phyloP scores from a whole-genome alignment of 176 grass and related monocot species.

The Zoysia pacifica region DNA sequence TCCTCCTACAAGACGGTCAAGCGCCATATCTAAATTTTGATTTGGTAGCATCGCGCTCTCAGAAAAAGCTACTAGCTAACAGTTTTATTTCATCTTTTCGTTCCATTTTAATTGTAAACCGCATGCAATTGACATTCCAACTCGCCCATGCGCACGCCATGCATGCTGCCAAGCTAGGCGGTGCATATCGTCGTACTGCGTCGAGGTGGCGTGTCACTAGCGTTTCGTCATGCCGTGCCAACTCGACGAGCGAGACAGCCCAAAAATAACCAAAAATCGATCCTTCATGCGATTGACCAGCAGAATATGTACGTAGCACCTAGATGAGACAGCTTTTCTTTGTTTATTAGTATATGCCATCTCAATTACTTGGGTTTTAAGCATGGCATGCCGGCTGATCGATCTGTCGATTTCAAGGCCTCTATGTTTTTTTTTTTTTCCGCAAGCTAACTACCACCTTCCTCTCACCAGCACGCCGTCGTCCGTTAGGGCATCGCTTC shows the following conservation, averaged over 20 bases:
- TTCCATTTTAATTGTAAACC: slow-evolving; percentile 13
- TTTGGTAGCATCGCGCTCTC: slow-evolving; percentile 25
- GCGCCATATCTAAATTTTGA: background rate
- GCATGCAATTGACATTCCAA: slow-evolving; percentile 22
- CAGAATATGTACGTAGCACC: slow-evolving; percentile 2
- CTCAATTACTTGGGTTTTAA: slow-evolving; percentile 47
- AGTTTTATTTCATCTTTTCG: slow-evolving; percentile 9
- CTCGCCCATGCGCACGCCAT: slow-evolving; percentile 30
- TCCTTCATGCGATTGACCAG: too few species aligned
- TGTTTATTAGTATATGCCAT: background rate
- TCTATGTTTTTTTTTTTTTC: slow-evolving; percentile 37
- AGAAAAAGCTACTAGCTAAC: background rate
- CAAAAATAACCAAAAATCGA: background rate
- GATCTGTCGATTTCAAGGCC: slow-evolving; percentile 24
- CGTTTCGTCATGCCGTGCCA: slow-evolving; percentile 31
- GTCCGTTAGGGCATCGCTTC: slow-evolving; percentile 50
- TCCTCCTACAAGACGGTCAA: background rate
- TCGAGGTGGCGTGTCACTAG: slow-evolving; percentile 38
- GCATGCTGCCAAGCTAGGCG: background rate
- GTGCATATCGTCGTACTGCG: background rate
- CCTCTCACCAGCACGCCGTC: slow-evolving; percentile 36
- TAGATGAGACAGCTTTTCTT: background rate
- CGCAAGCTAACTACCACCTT: slow-evolving; percentile 9
- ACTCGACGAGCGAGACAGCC: slow-evolving; percentile 31
- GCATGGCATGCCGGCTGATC: slow-evolving; percentile 30